Evolutionary conservation across 495 filamentous ascomycete genomes (phyloP).

Genomic region (Penicillium goetzii): DNA sequence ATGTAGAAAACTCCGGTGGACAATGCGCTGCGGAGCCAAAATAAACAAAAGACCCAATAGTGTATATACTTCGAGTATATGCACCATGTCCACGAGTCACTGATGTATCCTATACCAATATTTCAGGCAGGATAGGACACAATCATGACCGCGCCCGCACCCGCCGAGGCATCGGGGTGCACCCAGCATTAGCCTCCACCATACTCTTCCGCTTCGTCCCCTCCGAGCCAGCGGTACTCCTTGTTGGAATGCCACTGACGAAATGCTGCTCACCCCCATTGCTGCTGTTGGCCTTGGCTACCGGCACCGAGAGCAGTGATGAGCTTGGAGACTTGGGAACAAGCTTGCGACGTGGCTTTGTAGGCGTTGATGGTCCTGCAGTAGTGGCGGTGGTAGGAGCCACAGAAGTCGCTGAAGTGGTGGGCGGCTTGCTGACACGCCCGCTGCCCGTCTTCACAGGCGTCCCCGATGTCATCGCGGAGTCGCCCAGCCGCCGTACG

Average conservation of each 20-base stretch:
- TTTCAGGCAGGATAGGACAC: not conserved
- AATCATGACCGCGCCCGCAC: conserved; percentile 41
- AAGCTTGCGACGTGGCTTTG: conserved; percentile 45
- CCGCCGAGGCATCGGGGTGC: conserved; percentile 46
- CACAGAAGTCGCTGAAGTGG: conserved; percentile 13
- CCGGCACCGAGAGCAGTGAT: conserved; percentile 24
- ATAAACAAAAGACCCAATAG: not conserved
- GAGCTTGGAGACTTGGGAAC: conserved; percentile 43
- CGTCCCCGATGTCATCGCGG: conserved; percentile 28
- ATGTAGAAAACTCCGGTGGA: conserved; percentile 9
- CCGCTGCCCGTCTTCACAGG: conserved; percentile 31
- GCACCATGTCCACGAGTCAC: conserved; percentile 9
- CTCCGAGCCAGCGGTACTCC: conserved; percentile 25
- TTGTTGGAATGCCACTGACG: conserved; percentile 33
- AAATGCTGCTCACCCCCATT: conserved; percentile 20
- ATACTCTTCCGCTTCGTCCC: conserved; percentile 36
- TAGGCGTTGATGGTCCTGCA: conserved; percentile 31
- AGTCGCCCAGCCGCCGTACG: conserved; percentile 42
- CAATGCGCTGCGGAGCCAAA: not conserved
- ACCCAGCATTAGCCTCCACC: conserved; percentile 44
- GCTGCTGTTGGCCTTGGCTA: conserved; percentile 18
- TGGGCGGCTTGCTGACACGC: conserved; percentile 29
- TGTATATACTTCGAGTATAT: not conserved
- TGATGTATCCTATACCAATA: conserved; percentile 4
- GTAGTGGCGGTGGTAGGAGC: conserved; percentile 11